Base-by-base conservation (phyloP, 208 protist genomes). In the Trypanosoma conorhini region DNA sequence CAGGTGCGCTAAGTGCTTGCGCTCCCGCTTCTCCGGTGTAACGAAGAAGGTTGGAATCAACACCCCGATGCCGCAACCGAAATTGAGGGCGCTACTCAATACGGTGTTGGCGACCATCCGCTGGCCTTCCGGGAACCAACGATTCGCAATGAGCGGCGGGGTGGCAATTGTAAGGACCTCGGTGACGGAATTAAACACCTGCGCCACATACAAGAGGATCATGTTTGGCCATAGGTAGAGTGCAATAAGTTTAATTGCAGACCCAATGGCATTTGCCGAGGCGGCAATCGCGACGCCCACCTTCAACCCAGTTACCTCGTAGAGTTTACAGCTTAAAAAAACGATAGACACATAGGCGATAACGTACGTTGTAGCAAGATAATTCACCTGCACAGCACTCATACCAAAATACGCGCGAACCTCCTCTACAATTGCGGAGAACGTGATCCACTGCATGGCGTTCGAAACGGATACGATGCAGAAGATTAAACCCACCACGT, bases 251-350 rank as follows among this genome's bases (percentile, higher is more conserved):
- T 93, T 93, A 33, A 93, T 48, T 31, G 68, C 22, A 57, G 88
- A 78, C 22, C 85, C 88, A 40, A 88, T 52, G 51, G 70, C 40
- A 74, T 91, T 93, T 7, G 81, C 59, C 10, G 62, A 24, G 2
- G 83, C 80, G 7, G 83, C 85, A 52, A 91, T 72, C 33, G 86
- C 15, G 22, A 91, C 74, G 3, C 83, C 83, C 2, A 77, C 61
- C 44, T 88, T 91, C 26, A 91, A 76, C 46, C 85, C 88, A 3
- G 81, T 85, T 31, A 87, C 67, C 60, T 93, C 87, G 67, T 87
- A 93, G 24, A 91, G 66, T 70, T 90, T 91, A 66, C 87, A 93
- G 67, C 85, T 93, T n/a, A 93, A 70, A 58, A 93, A 91, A 38
- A 91, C 87, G 66, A 82, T 79, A 21, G 67, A 73, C 10, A 93